Percentiles rank a stretch among this genome's conserved stretches.
phyloP scores from a whole-genome alignment of 257 asterid genomes.

The Primulina eburnea region DNA sequence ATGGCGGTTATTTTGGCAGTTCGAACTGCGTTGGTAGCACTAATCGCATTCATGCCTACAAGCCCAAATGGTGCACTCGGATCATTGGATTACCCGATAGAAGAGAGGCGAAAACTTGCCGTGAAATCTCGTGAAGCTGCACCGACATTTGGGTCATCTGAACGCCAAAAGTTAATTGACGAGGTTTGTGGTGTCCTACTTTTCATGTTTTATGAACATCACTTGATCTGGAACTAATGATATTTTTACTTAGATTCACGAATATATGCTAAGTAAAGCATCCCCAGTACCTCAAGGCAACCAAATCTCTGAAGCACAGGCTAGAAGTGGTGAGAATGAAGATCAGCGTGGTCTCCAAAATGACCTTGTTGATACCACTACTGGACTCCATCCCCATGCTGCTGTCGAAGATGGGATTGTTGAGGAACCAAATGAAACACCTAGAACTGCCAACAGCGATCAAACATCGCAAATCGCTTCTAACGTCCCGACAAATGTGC shows the following conservation, averaged over 20 bases:
- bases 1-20: slow-evolving; percentile 42
- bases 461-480: slow-evolving; percentile 38
- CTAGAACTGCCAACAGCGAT: slow-evolving; percentile 33
- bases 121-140: slow-evolving; percentile 67
- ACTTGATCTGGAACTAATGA: background rate
- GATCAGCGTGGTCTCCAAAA: slow-evolving; percentile 33
- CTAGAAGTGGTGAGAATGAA: slow-evolving; percentile 28
- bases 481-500: slow-evolving; percentile 32
- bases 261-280: slow-evolving; percentile 71
- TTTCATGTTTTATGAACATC: background rate
- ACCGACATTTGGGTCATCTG: slow-evolving; percentile 65
- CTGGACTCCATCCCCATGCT: slow-evolving; percentile 33
- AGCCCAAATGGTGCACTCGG: slow-evolving; percentile 88
- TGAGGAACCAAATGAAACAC: slow-evolving; percentile 40
- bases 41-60: slow-evolving; percentile 94
- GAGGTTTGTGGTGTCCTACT: slow-evolving; percentile 44
- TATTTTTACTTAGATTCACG: slow-evolving; percentile 56
- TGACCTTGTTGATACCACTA: slow-evolving; percentile 30
- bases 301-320: slow-evolving; percentile 34
- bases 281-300: slow-evolving; percentile 50
- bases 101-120: slow-evolving; percentile 79
- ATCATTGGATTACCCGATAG: slow-evolving; percentile 73
- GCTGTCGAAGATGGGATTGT: slow-evolving; percentile 30
- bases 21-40: slow-evolving; percentile 87
- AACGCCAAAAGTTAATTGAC: slow-evolving; percentile 75